phyloP scores from a whole-genome alignment of 2,329 filamentous ascomycete species.

The Colletotrichum sp. region DNA sequence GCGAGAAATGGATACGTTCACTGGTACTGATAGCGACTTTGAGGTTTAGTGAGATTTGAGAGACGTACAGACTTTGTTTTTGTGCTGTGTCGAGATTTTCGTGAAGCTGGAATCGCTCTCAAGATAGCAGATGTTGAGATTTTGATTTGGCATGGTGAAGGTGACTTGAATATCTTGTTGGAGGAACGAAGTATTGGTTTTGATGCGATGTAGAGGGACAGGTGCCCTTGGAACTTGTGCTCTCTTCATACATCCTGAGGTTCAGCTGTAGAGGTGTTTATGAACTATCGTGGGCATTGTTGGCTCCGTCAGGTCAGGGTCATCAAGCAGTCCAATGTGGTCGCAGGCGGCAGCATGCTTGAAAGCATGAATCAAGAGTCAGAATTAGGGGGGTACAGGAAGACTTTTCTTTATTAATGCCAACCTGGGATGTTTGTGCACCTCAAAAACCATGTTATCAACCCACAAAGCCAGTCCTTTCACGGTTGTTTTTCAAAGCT shows the following conservation, averaged over 20 bases:
- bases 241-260: not conserved
- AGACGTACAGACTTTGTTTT: not conserved
- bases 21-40: not conserved
- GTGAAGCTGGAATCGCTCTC: not conserved
- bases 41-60: not conserved
- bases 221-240: not conserved
- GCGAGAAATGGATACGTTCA: not conserved
- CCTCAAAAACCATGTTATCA: not conserved
- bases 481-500: not conserved
- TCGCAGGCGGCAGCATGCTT: not conserved
- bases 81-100: not conserved
- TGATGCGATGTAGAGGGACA: not conserved
- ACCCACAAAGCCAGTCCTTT: not conserved
- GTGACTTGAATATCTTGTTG: not conserved
- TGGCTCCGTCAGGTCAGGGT: not conserved
- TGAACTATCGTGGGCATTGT: not conserved
- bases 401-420: not conserved
- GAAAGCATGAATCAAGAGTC: not conserved
- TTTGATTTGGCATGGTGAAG: not conserved
- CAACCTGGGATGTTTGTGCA: not conserved
- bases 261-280: not conserved
- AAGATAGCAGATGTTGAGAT: rapidly evolving
- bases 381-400: not conserved
- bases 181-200: not conserved
- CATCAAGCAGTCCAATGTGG: not conserved